Evolutionary conservation across 768 basidiomycete species (phyloP).

Genomic region (Leccinum longicurvipes): DNA sequence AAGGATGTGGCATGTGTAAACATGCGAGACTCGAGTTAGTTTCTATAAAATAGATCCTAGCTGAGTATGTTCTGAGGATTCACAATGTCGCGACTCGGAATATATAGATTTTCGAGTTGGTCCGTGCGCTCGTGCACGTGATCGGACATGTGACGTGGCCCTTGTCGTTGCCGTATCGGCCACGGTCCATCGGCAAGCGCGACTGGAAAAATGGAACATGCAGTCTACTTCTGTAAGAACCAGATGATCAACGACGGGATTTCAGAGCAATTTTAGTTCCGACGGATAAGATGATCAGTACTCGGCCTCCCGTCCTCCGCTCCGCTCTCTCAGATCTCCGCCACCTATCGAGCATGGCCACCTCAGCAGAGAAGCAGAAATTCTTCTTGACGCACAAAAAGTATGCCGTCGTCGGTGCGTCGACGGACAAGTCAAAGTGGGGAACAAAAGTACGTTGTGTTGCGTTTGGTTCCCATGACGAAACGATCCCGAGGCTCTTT

Average conservation of each 20-base stretch:
- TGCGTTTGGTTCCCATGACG: neutral
- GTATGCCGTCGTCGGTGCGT: conserved; percentile 82
- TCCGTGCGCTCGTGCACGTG: conserved; percentile 32
- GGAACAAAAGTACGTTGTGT: conserved; percentile 61
- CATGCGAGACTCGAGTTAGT: conserved; percentile 78
- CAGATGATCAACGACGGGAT: neutral
- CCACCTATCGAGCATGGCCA: conserved; percentile 20
- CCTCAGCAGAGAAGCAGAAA: conserved; percentile 42
- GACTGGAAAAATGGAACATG: no score
- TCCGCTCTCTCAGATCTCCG: conserved; percentile 4
- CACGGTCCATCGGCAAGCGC: neutral
- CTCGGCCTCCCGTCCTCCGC: conserved; percentile 3
- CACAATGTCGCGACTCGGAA: conserved; percentile 1
- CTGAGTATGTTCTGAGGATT: conserved; percentile 71
- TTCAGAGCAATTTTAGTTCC: neutral
- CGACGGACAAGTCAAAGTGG: conserved; percentile 72
- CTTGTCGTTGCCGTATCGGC: neutral
- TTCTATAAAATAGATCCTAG: conserved; percentile 80
- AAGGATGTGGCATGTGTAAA: conserved; percentile 73
- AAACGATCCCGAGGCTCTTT: neutral
- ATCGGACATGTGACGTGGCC: conserved; percentile 1
- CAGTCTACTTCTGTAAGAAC: neutral
- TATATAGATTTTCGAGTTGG: conserved; percentile 38
- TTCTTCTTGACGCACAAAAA: conserved; percentile 58
- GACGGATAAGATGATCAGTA: neutral